Evolutionary conservation across 2,329 filamentous ascomycete genomes (phyloP), one percentile per base, ranked within the genome.

Genomic region (Microcera coccophila): DNA sequence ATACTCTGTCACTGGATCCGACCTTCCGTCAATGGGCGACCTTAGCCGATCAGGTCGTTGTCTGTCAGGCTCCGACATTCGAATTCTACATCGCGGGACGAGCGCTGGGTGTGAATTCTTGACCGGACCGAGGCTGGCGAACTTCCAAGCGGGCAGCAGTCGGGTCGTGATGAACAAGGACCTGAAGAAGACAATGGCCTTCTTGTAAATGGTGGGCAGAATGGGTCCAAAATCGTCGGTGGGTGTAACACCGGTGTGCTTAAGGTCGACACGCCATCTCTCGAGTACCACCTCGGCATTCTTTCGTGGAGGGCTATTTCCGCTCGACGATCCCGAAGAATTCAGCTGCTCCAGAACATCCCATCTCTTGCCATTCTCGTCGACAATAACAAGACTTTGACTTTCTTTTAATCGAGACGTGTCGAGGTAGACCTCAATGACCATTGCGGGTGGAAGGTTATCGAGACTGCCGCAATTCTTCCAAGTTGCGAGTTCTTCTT

Each of bases 191-290:
- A 97, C 86, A 51, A 98, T 95, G 57, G 87, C 89, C 69, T 95
- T 93, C 70, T 98, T 98, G 75, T 98, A 98, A 45, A 95, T 83
- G 39, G 88, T 91, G 12, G 93, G 90, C 39, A 97, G 71, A 22
- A 71, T 73, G 10, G 72, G 72, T 7, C 77, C 78, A 61, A 83
- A 87, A 61, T 79, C 79, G 36, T 78, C 73, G 14, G 52, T 75
- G 62, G 62, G 72, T 62, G 44, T 73, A 80, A 79, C 48, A 38
- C 52, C 53, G 14, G 55, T 59, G 26, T 59, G 53, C 60, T 87
- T 87, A 43, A 97, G 74, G 61, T 93, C 85, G 50, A 98, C 78
- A 44, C 76, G 84, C 93, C 93, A 98, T 55, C 91, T 79, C 69
- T 98, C 93, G 49, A 98, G 72, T 39, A 96, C 75, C 43, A 98